These are phyloP conservation scores for Brassica carinata DNA, from an alignment of 345 rosid genomes.

Conservation along the genomic window DNA sequence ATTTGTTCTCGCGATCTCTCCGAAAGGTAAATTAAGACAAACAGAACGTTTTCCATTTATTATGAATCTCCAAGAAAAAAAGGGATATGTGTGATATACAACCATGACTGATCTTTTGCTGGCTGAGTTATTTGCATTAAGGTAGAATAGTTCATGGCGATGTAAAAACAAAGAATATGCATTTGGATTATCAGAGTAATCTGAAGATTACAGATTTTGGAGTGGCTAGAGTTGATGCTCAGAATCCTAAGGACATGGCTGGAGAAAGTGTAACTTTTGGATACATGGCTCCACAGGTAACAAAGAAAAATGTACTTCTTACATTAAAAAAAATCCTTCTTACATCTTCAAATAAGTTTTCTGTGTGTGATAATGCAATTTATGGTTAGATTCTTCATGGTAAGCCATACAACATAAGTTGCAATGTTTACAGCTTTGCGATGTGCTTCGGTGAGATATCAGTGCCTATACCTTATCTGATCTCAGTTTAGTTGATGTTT, in stretches of 20 bases:
- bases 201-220: constrained; percentile 98
- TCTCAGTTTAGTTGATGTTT: constrained; percentile 85
- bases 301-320: neutral
- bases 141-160: constrained; percentile 92
- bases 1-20: constrained; percentile 85
- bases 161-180: constrained; percentile 93
- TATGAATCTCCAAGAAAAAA: neutral
- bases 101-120: constrained; percentile 39
- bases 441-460: constrained; percentile 94
- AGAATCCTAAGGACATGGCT: constrained; percentile 93
- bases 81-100: neutral
- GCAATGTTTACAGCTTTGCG: constrained; percentile 97
- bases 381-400: constrained; percentile 80
- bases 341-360: neutral
- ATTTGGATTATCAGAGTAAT: constrained; percentile 63
- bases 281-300: constrained; percentile 99
- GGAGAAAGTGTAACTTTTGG: constrained; percentile 99
- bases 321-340: neutral
- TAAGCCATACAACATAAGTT: constrained; percentile 90
- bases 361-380: neutral
- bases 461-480: constrained; percentile 89
- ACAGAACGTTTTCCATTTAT: neutral
- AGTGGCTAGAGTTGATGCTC: constrained; percentile 98
- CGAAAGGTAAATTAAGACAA: constrained; percentile 60
- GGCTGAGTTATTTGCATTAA: constrained; percentile 89